A percentile compares a stretch with the other conserved stretches of the same genome.
These are phyloP conservation scores for Cadophora malorum DNA, from an alignment of 2,329 filamentous ascomycete genomes.

Conservation along the genomic window DNA sequence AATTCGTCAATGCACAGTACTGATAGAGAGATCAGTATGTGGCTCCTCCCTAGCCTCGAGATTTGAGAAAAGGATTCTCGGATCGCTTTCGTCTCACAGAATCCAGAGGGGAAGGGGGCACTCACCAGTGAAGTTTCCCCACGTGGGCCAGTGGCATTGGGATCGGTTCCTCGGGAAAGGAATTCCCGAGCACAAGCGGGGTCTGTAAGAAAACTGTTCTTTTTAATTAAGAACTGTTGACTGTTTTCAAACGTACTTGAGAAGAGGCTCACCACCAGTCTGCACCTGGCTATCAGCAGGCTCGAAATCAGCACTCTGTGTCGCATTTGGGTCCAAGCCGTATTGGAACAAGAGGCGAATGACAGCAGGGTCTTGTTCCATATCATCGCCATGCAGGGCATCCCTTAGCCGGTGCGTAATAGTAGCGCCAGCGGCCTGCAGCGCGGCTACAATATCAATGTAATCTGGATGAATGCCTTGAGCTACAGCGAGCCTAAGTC, in stretches of 20 bases:
- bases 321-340: slow-evolving; percentile 12
- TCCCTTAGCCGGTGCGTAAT: neutral
- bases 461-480: neutral
- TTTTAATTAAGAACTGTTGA: neutral
- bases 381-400: neutral
- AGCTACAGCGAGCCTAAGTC: neutral
- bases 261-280: slow-evolving; percentile 9
- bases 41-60: neutral
- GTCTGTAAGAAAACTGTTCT: neutral
- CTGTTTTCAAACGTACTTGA: neutral
- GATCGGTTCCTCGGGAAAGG: slow-evolving; percentile 3
- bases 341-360: neutral
- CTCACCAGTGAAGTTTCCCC: neutral
- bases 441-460: neutral
- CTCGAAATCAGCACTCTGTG: slow-evolving; percentile 13
- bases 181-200: slow-evolving; percentile 9
- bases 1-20: neutral
- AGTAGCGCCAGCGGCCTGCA: neutral
- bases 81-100: neutral
- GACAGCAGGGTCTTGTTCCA: neutral
- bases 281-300: neutral
- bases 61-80: neutral
- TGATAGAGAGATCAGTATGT: neutral
- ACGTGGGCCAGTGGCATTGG: neutral
- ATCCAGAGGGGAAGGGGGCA: neutral